A percentile compares a stretch with the other conserved stretches of the same genome.
Evolutionary conservation across 2,329 filamentous ascomycete species (phyloP).

Genomic region (Sphaerulina musiva): DNA sequence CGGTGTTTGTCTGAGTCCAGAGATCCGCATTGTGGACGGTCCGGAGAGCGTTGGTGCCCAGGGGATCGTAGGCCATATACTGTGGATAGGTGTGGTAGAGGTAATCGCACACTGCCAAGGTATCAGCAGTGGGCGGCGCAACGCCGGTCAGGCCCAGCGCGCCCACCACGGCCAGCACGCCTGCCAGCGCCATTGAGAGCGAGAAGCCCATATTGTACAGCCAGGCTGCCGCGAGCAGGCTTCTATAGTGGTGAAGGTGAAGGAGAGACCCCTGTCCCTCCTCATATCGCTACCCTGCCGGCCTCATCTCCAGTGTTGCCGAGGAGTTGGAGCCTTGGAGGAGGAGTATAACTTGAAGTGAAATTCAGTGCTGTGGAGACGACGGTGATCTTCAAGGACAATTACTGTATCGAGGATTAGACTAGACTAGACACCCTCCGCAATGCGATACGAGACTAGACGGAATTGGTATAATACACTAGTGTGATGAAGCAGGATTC

Average conservation of each 20-base stretch:
- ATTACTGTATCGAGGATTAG: too few species aligned
- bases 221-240: not conserved
- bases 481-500: too few species aligned
- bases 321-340: not conserved
- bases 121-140: slow-evolving; percentile 12
- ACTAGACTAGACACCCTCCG: too few species aligned
- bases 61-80: slow-evolving; percentile 20
- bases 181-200: slow-evolving; percentile 4
- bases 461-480: too few species aligned
- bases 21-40: slow-evolving; percentile 13
- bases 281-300: not conserved
- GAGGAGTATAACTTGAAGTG: too few species aligned
- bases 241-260: not conserved
- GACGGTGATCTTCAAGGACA: too few species aligned
- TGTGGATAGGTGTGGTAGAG: slow-evolving; percentile 20
- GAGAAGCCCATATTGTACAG: slow-evolving; percentile 1
- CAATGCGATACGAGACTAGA: too few species aligned
- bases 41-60: slow-evolving; percentile 10
- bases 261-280: not conserved
- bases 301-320: not conserved
- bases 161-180: slow-evolving; percentile 1
- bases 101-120: slow-evolving; percentile 19
- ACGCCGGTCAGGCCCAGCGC: slow-evolving; percentile 11
- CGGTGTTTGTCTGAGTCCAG: slow-evolving; percentile 19
- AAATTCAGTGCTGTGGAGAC: too few species aligned